A percentile compares a stretch with the other conserved stretches of the same genome.
phyloP scores from a whole-genome alignment of 257 asterid species.

The Solanum bulbocastanum region DNA sequence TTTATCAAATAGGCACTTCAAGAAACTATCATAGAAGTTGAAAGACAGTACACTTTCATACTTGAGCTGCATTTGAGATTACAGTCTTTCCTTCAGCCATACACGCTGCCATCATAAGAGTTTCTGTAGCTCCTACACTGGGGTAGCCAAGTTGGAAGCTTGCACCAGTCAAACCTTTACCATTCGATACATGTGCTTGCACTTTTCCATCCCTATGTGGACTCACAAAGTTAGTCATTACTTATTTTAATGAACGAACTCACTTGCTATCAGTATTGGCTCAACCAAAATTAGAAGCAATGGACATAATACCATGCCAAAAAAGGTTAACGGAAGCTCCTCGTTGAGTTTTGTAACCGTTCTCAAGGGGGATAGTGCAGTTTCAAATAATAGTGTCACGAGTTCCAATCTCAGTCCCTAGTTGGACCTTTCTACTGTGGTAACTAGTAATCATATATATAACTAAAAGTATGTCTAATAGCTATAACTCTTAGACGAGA shows the following conservation, averaged over 20 bases:
- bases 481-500: background rate
- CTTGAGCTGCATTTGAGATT: conserved; percentile 34
- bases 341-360: background rate
- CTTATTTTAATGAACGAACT: background rate
- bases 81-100: conserved; percentile 29
- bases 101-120: conserved; percentile 44
- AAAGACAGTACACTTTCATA: background rate
- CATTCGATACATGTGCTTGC: conserved; percentile 23
- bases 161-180: conserved; percentile 31
- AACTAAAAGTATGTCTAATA: background rate
- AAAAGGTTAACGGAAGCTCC: background rate
- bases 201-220: conserved; percentile 23
- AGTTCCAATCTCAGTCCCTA: background rate
- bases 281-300: background rate
- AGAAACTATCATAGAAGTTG: background rate
- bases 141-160: conserved; percentile 26
- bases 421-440: background rate
- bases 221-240: background rate
- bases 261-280: background rate
- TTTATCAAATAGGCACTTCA: background rate
- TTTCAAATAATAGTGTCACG: background rate
- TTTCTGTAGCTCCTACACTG: conserved; percentile 48
- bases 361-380: background rate
- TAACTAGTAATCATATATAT: background rate
- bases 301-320: background rate